A percentile compares a stretch with the other conserved stretches of the same genome.
Evolutionary conservation across 2,329 filamentous ascomycete genomes (phyloP).

Genomic region (Cercospora zeina): DNA sequence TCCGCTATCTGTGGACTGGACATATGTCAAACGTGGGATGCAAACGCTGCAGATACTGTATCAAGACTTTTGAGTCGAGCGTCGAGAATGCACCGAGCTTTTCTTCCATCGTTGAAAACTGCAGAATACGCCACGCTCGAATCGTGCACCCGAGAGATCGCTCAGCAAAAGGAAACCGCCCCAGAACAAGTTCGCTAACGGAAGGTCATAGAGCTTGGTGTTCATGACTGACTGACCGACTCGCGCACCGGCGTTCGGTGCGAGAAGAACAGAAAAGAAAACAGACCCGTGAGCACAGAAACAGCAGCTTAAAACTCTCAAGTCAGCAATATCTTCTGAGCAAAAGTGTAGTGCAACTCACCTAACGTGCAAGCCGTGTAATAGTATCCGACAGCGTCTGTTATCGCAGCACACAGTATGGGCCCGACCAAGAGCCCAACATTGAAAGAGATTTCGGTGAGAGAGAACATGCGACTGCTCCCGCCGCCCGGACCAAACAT

Average conservation of each 20-base stretch:
- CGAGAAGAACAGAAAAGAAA: conserved; percentile 26
- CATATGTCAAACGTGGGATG: neutral
- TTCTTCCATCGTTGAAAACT: neutral
- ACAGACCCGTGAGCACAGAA: conserved; percentile 14
- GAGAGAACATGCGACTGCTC: conserved; percentile 23
- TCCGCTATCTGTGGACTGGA: too few relatives aligned
- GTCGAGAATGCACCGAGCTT: neutral
- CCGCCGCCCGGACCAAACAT: conserved; percentile 27
- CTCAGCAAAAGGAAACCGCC: too few relatives aligned
- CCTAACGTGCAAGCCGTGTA: conserved; percentile 22
- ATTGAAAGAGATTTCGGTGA: conserved; percentile 27
- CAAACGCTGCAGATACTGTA: neutral
- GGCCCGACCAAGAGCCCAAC: conserved; percentile 26
- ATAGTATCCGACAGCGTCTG: conserved; percentile 26
- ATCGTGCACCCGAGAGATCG: too few relatives aligned
- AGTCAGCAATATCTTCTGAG: neutral
- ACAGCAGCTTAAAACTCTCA: conserved; percentile 10
- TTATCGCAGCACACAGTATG: conserved; percentile 22
- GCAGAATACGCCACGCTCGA: too few relatives aligned
- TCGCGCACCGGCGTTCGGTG: conserved; percentile 19
- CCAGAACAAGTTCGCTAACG: too few relatives aligned
- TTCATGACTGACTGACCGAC: neutral
- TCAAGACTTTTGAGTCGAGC: neutral
- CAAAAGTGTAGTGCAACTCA: conserved; percentile 2
- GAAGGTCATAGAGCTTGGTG: neutral